These are phyloP conservation scores for Fusarium setosum DNA, from an alignment of 2,329 filamentous ascomycete genomes.

Conservation along the genomic window DNA sequence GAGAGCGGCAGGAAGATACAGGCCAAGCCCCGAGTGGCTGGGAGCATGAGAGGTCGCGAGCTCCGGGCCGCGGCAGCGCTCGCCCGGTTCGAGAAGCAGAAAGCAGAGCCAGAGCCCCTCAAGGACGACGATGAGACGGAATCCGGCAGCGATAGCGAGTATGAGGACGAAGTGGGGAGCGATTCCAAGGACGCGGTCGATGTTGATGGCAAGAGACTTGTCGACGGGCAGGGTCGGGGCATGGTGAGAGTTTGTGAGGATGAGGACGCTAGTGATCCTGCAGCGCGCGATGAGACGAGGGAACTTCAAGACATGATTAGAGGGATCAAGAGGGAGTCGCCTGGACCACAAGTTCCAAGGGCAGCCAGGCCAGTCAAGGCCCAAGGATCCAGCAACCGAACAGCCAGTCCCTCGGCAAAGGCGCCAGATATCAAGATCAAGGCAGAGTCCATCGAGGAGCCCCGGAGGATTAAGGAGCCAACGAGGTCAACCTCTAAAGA, in stretches of 20 bases:
- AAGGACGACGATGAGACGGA: constrained; percentile 53
- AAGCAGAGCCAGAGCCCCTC: constrained; percentile 54
- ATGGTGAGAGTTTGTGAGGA: constrained; percentile 83
- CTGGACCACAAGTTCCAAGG: not conserved
- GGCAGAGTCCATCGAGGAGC: constrained; percentile 9
- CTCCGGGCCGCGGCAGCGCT: constrained; percentile 81
- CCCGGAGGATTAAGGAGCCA: not conserved
- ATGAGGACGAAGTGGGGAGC: constrained; percentile 58
- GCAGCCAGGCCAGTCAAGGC: not conserved
- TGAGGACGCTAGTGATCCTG: constrained; percentile 64
- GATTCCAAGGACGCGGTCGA: constrained; percentile 68
- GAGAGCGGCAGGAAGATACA: constrained; percentile 73
- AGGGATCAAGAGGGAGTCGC: constrained; percentile 38
- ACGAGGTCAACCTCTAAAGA: not conserved
- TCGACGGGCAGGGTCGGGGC: constrained; percentile 73
- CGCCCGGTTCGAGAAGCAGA: constrained; percentile 74
- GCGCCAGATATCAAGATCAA: constrained; percentile 16
- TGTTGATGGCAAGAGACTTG: constrained; percentile 70
- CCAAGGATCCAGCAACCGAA: not conserved
- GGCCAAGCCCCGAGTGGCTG: constrained; percentile 78
- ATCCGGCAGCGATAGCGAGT: constrained; percentile 60
- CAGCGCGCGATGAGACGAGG: constrained; percentile 62
- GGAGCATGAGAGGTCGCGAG: constrained; percentile 79
- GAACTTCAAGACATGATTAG: constrained; percentile 67
- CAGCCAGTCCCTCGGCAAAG: not conserved